These are phyloP conservation scores for Saccharomycopsis fermentans DNA, from an alignment of 805 yeast genomes.

Conservation along the genomic window DNA sequence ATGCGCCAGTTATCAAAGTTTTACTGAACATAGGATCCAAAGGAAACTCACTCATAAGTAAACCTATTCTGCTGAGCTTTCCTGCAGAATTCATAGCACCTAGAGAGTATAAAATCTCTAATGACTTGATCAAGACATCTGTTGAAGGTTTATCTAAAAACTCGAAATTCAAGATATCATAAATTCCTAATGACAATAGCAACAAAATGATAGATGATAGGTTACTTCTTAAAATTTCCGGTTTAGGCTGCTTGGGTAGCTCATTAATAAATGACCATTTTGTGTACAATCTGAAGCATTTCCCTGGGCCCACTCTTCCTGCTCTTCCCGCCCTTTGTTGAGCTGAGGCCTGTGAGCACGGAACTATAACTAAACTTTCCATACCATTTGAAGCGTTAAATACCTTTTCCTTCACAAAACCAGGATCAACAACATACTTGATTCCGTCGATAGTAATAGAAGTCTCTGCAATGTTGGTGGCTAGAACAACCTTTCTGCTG, in stretches of 20 bases:
- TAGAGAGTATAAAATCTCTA: conserved; percentile 73
- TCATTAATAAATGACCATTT: conserved; percentile 74
- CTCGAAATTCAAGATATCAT: conserved; percentile 72
- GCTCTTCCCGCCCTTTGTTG: conserved; percentile 98
- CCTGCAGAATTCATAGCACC: conserved; percentile 84
- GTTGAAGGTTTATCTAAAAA: conserved; percentile 86
- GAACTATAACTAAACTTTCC: conserved; percentile 75
- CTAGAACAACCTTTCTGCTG: conserved; percentile 78
- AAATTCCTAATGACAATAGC: conserved; percentile 74
- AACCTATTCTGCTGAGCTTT: conserved; percentile 62
- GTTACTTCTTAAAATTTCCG: conserved; percentile 86
- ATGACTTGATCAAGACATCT: conserved; percentile 59
- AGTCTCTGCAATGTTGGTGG: conserved; percentile 96
- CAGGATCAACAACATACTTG: conserved; percentile 88
- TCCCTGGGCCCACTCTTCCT: conserved; percentile 95
- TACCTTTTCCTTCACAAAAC: conserved; percentile 85
- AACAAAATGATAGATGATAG: conserved; percentile 66
- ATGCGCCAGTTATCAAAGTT: conserved; percentile 40
- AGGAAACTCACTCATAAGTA: conserved; percentile 86
- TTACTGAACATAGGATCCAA: conserved; percentile 85
- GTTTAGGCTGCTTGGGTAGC: conserved; percentile 68
- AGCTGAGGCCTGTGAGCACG: conserved; percentile 92
- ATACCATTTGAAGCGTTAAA: conserved; percentile 83
- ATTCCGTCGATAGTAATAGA: conserved; percentile 96
- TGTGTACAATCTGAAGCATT: conserved; percentile 83